Evolutionary conservation across 495 filamentous ascomycete species (phyloP).

Genomic region (Penicillium atrosanguineum): DNA sequence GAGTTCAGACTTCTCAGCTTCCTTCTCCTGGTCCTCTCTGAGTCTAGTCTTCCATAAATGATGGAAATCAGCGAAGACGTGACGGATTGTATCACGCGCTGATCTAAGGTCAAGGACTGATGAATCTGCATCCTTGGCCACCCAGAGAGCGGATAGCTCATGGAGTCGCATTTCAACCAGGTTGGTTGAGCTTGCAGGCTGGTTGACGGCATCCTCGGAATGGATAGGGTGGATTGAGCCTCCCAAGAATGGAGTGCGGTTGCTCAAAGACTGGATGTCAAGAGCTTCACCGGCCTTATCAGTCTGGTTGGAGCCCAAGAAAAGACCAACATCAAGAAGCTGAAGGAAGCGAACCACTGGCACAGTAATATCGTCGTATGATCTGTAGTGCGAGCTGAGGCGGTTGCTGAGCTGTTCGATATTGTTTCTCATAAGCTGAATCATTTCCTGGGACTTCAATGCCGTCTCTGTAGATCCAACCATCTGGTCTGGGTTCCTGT

Average conservation of each 20-base stretch:
- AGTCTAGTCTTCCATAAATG: slow-evolving; percentile 73
- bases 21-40: slow-evolving; percentile 67
- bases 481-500: slow-evolving; percentile 49
- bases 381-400: slow-evolving; percentile 62
- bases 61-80: slow-evolving; percentile 69
- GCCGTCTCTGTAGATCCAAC: slow-evolving; percentile 19
- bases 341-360: slow-evolving; percentile 80
- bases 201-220: slow-evolving; percentile 13
- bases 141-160: slow-evolving; percentile 38
- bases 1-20: slow-evolving; percentile 65
- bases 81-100: slow-evolving; percentile 32
- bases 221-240: slow-evolving; percentile 35
- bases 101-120: slow-evolving; percentile 26
- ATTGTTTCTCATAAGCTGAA: slow-evolving; percentile 66
- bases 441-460: slow-evolving; percentile 26
- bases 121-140: slow-evolving; percentile 35
- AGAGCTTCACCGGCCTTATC: slow-evolving; percentile 19
- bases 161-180: slow-evolving; percentile 46
- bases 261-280: slow-evolving; percentile 41
- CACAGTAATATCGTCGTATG: slow-evolving; percentile 79
- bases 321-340: slow-evolving; percentile 74
- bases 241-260: slow-evolving; percentile 63
- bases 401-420: slow-evolving; percentile 64
- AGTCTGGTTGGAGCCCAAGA: slow-evolving; percentile 45
- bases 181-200: slow-evolving; percentile 31